Base-by-base conservation (phyloP, 2,329 filamentous ascomycete genomes). In the Ophiostoma himal-ulmi region DNA sequence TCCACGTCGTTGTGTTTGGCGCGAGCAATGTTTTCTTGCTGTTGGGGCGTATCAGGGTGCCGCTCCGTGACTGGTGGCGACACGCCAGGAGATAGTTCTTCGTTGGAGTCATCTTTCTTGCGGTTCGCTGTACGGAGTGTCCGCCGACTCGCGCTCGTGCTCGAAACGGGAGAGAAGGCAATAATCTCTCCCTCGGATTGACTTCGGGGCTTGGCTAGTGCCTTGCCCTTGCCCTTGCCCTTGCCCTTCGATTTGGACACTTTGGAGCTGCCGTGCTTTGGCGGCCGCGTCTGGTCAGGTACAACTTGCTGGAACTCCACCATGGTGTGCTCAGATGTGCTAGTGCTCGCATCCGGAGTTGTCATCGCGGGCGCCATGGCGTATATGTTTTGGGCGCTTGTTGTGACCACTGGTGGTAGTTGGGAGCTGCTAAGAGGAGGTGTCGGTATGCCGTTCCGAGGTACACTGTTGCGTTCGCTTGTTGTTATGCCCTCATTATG, bases 1-100 rank as follows among this genome's bases (percentile, higher is more conserved):
- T 83, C 82, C 10, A 83, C 81, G 68, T 82, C 79, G 75, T 83
- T 83, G 74, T 83, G 82, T 64, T 78, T 79, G 26, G 66, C 66
- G 26, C 66, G 66, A 13, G 66, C 66, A 30, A 48, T 39, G 3
- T 22, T 22, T n/a, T 67, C 65, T 22, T 30, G 36, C 13, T 67
- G 22, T 26, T 67, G 37, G 65, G 65, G 65, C n/a, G 37, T 67
- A n/a, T 48, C 65, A 4, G 39, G 34, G 36, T 4, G 20, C 30
- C n/a, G 34, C 34, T 67, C 65, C 14, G n/a, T 34, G 37, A 44
- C 39, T 3, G 37, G 37, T 4, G 64, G 65, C 10, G 65, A 67
- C 22, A 48, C 13, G 65, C 37, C 36, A 3, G 39, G 37, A 39
- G 65, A 67, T 13, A 22, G 41, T 7, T 54, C 66, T 20, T 68